Evolutionary conservation across 2,329 filamentous ascomycete genomes (phyloP), one percentile per base, ranked within the genome.

Genomic region (Trichoderma sp.): DNA sequence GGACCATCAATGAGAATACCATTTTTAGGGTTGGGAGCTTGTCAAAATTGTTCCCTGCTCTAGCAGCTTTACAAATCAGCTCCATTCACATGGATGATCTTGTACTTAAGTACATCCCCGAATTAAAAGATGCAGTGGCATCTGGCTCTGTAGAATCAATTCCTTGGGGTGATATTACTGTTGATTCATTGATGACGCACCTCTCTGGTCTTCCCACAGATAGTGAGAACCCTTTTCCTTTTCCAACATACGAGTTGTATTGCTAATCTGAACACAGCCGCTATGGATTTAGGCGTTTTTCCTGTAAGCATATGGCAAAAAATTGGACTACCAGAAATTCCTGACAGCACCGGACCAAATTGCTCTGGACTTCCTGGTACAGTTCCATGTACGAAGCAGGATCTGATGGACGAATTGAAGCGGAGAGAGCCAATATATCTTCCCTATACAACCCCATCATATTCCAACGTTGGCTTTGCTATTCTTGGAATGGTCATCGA

Each of bases 401-500:
- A 79, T 50, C 69, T 78, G 1, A 68, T 78, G 2, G 45, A 70
- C 6, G 69, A 74, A 7, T 70, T 78, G 45, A 75, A 75, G 48
- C 69, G 70, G 17, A 71, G 73, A 10, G 72, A 74, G 37, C 83
- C 83, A 0, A 74, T 79, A 1, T 84, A 81, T 60, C 72, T 75
- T 0, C 79, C 84, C 0, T 83, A 81, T 70, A 77, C 79, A 0
- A 80, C 76, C 3, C 83, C 84, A 0, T 75, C 79, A 3, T 87
- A 87, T 72, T 82, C 83, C 32, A 85, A 86, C 70, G 74, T 80
- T 3, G 83, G 78, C 1, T 82, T 83, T 22, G 74, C 79, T 1
- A 67, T 84, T 2, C 77, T 86, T 1, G 82, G 81, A 2, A 74
- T 81, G 1, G 81, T 81, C 0, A 74, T 86, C 0, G 81, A 84